Evolutionary conservation across 108 stramenopile genomes (phyloP).

Genomic region (Fistulifera pelliculosa): DNA sequence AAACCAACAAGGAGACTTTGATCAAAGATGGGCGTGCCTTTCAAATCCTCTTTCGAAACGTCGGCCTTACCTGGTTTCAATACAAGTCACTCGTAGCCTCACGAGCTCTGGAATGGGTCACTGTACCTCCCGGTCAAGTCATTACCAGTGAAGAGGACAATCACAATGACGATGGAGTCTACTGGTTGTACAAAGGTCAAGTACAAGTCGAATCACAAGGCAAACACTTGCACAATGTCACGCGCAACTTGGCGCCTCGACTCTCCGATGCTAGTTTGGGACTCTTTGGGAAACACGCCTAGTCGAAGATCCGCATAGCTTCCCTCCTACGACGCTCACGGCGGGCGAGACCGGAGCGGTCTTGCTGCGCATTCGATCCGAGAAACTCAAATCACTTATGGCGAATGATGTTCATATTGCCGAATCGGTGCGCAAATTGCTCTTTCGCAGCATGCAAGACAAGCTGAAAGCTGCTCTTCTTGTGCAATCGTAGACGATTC

Average conservation of each 20-base stretch:
- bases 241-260: not conserved
- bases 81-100: slow-evolving; percentile 9
- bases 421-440: slow-evolving; percentile 6
- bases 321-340: not conserved
- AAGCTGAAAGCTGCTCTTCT: slow-evolving; percentile 10
- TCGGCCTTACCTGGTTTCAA: slow-evolving; percentile 19
- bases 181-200: slow-evolving; percentile 21
- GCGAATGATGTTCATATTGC: slow-evolving; percentile 8
- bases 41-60: slow-evolving; percentile 5
- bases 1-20: not conserved
- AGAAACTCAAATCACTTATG: slow-evolving; percentile 14
- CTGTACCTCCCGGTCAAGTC: slow-evolving; percentile 8
- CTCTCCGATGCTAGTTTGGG: not conserved
- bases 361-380: slow-evolving; percentile 13
- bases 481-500: not conserved
- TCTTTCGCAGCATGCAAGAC: slow-evolving; percentile 14
- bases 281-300: slow-evolving; percentile 7
- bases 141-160: slow-evolving; percentile 10
- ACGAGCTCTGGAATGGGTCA: slow-evolving; percentile 16
- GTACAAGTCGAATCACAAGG: slow-evolving; percentile 3
- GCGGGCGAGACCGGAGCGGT: slow-evolving; percentile 15
- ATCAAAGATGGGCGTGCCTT: slow-evolving; percentile 6
- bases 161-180: slow-evolving; percentile 7
- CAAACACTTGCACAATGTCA: not conserved
- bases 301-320: not conserved